Base-by-base conservation (phyloP, 495 filamentous ascomycete species). In the Saxispiralis lemnorum region DNA sequence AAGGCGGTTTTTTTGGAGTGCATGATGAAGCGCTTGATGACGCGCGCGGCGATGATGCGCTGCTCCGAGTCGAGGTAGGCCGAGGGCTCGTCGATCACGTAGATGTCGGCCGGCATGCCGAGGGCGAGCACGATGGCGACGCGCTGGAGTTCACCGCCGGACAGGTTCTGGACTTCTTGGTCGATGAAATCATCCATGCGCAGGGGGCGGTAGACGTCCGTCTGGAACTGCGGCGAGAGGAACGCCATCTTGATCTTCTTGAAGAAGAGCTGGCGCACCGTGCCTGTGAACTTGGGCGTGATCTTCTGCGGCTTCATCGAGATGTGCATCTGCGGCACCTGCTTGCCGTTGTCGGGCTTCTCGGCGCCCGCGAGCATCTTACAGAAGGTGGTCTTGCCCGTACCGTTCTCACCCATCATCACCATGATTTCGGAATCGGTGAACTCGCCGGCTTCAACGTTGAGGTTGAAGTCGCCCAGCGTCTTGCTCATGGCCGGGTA, bases 11-110 rank as follows among this genome's bases (percentile, higher is more conserved):
- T 96, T 78, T 97, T 96, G 45, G 83, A 76, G 70, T 96, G 87
- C 89, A 96, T 97, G 55, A 97, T 95, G 73, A 94, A 97, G 47
- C 89, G 79, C 70, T 97, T 97, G 68, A 97, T 97, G 53, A 96
- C 89, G 57, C 87, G 76, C 38, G 85, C 80, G 48, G 88, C 89
- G 46, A 96, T 75, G 52, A 97, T 95, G 81, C 89, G 87, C 66
- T 97, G 89, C 61, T 97, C 92, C 33, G 92, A 95, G 62, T 97
- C 89, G 31, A 97, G 80, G 63, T 94, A 93, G 44, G 84, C 84
- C 51, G 76, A 81, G 31, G 84, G 86, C 65, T 97, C 89, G 59
- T 97, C 89, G 54, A 97, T 96, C 47, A 97, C 73, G 56, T 97
- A 97, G 59, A 97, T 93, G 60, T 97, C 89, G 15, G 89, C 89